Evolutionary conservation across 192 early-diverging fungal genomes (phyloP), one percentile per base, ranked within the genome.

Genomic region (Bifiguratus adelaidae): DNA sequence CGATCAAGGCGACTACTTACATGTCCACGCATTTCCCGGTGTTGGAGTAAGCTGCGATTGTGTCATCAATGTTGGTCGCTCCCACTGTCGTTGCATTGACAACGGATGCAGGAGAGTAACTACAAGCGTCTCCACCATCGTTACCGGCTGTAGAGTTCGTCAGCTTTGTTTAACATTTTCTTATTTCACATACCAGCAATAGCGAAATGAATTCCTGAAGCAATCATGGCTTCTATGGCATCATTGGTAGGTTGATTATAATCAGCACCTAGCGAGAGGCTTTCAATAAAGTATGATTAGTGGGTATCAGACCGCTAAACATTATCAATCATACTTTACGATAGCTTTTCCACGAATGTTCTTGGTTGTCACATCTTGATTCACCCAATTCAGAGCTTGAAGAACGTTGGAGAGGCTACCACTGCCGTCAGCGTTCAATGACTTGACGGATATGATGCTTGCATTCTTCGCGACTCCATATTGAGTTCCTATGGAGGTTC

Each of bases 401-500:
- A 80, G 42, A 5, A 80, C 27, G 34, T 69, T 65, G 15, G 63
- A 67, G 0, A 74, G 55, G 12, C 59, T 50, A 2, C 77, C 77
- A 25, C 61, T 53, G 0, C 77, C 77, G 16, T 61, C 54, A 19
- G 55, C 48, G 37, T 78, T 65, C 22, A 77, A 27, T 3, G 66
- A 66, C 38, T 78, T 80, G 19, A 80, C 60, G 9, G 76, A 70
- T 0, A 80, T 60, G 36, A 80, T 55, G 3, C 56, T 44, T 0
- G 67, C 70, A 19, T 70, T 59, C 42, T 80, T 80, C 3, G 77
- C 77, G 1, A 80, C 77, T 27, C 77, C 77, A 45, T 76, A 80
- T 0, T 55, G 59, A 1, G 59, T 52, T 22, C 61, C 61, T 12
- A 25, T 42, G 29, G 56, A 41, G 15, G 56, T 56, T 18, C 53